Conservation (phyloP, 768 basidiomycete species). For the Boletus sensibilis region DNA sequence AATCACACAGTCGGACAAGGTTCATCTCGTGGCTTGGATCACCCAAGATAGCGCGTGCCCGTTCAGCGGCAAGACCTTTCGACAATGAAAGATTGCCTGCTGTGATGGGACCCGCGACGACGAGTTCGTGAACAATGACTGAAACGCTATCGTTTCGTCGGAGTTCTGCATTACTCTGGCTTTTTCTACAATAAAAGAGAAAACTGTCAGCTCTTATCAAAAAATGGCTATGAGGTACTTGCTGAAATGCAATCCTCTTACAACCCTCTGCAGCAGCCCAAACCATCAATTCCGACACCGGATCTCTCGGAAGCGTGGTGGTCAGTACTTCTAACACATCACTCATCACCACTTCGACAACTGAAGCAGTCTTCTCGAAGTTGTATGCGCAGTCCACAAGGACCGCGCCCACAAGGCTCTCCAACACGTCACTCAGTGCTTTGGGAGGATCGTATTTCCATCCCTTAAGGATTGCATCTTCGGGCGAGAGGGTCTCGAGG, state of each 20-base stretch:
- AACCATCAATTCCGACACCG: slow-evolving; percentile 66
- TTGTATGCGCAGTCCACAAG: slow-evolving; percentile 78
- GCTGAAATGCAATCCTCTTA: slow-evolving; percentile 46
- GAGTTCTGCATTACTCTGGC: slow-evolving; percentile 41
- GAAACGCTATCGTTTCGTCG: slow-evolving; percentile 51
- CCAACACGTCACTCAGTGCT: slow-evolving; percentile 78
- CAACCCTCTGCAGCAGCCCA: slow-evolving; percentile 66
- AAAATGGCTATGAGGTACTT: slow-evolving; percentile 22
- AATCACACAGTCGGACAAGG: slow-evolving; percentile 45
- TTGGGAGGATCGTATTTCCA: slow-evolving; percentile 90
- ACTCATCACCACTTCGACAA: slow-evolving; percentile 63
- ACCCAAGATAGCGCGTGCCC: slow-evolving; percentile 52
- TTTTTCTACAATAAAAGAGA: slow-evolving; percentile 34
- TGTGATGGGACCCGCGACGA: slow-evolving; percentile 60
- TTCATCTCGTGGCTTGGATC: slow-evolving; percentile 45
- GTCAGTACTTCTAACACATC: slow-evolving; percentile 62
- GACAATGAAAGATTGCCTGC: slow-evolving; percentile 58
- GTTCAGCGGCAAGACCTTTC: slow-evolving; percentile 65
- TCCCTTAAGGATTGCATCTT: slow-evolving; percentile 62
- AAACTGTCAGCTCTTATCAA: slow-evolving; percentile 1
- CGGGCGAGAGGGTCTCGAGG: slow-evolving; percentile 52
- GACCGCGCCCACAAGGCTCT: slow-evolving; percentile 81
- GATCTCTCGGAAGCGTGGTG: slow-evolving; percentile 63
- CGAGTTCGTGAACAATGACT: slow-evolving; percentile 56
- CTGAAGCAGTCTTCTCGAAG: slow-evolving; percentile 61